These are phyloP conservation scores for Paracamarosporium sp. DNA, from an alignment of 2,329 filamentous ascomycete species.

Conservation along the genomic window DNA sequence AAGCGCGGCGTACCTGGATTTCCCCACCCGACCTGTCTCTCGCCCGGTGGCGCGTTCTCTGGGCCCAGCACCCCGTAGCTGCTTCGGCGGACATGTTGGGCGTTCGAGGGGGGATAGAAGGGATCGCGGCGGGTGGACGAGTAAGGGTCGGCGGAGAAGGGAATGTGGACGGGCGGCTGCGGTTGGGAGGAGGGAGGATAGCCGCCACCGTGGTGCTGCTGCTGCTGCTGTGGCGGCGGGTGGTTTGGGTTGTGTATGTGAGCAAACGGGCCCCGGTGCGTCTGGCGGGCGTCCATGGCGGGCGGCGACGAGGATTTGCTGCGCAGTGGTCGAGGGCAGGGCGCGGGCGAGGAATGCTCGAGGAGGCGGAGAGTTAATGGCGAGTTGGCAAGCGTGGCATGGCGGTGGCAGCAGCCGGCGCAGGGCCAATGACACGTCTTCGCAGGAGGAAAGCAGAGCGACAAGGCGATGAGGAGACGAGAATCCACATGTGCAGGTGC, in stretches of 20 bases:
- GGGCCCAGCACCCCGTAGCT: slow-evolving; percentile 48
- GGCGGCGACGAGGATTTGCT: slow-evolving; percentile 12
- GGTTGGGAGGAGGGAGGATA: slow-evolving; percentile 45
- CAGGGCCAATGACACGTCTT: not conserved
- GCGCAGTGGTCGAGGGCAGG: not conserved
- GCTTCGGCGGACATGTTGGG: slow-evolving; percentile 46
- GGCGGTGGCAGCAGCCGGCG: not conserved
- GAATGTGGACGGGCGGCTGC: slow-evolving; percentile 51
- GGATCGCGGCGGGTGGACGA: slow-evolving; percentile 55
- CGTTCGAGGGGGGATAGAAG: slow-evolving; percentile 47
- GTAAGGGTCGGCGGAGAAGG: slow-evolving; percentile 55
- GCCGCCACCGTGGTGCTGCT: slow-evolving; percentile 54
- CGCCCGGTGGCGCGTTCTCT: slow-evolving; percentile 35
- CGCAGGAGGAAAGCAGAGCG: slow-evolving; percentile 4
- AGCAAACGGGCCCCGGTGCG: slow-evolving; percentile 48
- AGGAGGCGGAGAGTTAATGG: not conserved
- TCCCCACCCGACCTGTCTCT: slow-evolving; percentile 43
- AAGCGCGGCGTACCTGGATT: slow-evolving; percentile 43
- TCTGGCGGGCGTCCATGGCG: slow-evolving; percentile 46
- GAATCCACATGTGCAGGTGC: not conserved
- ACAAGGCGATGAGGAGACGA: slow-evolving; percentile 4
- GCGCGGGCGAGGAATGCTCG: not conserved
- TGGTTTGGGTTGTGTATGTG: slow-evolving; percentile 66
- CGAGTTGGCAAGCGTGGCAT: not conserved
- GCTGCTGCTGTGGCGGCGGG: slow-evolving; percentile 46